Conservation (phyloP, 139 green algal species). For the Cymbomonas tetramitiformis region DNA sequence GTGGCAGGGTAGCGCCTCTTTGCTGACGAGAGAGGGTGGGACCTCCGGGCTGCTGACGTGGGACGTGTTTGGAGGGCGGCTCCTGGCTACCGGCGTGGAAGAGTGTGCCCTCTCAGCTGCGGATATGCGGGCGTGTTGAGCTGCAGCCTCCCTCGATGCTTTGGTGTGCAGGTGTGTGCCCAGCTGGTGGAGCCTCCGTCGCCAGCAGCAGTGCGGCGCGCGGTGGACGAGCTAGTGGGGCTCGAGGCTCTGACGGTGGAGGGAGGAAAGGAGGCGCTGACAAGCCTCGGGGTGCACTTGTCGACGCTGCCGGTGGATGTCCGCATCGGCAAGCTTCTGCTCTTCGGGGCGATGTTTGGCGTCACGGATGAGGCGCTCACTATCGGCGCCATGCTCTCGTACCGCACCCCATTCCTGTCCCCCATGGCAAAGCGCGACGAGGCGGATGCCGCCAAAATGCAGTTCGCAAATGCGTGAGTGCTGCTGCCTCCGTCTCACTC, state of each 20-base stretch:
- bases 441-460: constrained; percentile 35
- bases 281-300: constrained; percentile 60
- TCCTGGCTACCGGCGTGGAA: too few species aligned
- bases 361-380: constrained; percentile 57
- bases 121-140: too few species aligned
- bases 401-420: constrained; percentile 67
- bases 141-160: neutral
- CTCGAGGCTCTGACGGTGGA: neutral
- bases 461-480: constrained; percentile 34
- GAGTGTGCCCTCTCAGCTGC: neutral
- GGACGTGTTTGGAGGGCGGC: too few species aligned
- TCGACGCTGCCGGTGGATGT: constrained; percentile 66
- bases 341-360: constrained; percentile 68
- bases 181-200: neutral
- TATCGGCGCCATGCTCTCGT: constrained; percentile 65
- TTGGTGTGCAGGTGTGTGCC: constrained; percentile 3
- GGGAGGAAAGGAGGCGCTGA: constrained; percentile 38
- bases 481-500: too few species aligned
- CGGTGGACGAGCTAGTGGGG: neutral
- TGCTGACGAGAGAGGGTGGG: too few species aligned
- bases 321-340: constrained; percentile 33
- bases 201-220: neutral
- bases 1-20: too few species aligned
- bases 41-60: too few species aligned
- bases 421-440: constrained; percentile 43